These are phyloP conservation scores for Bretschneidera sinensis DNA, from an alignment of 345 rosid species.

Conservation along the genomic window DNA sequence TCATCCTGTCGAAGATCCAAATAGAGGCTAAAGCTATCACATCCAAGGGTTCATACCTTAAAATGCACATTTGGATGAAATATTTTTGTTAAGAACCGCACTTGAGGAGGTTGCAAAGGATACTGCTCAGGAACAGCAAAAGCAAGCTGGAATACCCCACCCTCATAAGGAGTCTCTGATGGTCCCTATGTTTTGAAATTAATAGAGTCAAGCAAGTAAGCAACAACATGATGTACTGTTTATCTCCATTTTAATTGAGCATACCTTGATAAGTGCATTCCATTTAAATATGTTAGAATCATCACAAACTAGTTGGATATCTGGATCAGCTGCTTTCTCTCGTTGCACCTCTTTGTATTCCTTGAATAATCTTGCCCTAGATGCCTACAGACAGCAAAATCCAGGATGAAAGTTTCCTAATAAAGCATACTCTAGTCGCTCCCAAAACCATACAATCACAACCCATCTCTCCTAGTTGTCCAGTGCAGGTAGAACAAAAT, in stretches of 20 bases:
- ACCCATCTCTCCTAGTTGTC: neutral
- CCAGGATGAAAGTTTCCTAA: neutral
- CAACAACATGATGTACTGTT: neutral
- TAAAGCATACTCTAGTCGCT: neutral
- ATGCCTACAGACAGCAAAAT: conserved; percentile 40
- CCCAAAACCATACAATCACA: no score
- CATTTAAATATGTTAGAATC: conserved; percentile 96
- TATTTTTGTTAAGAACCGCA: conserved; percentile 90
- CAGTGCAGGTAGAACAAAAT: neutral
- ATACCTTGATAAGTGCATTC: conserved; percentile 97
- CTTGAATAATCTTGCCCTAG: conserved; percentile 93
- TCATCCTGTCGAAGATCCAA: neutral
- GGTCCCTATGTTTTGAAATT: conserved; percentile 56
- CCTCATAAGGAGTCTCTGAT: conserved; percentile 96
- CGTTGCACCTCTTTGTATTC: conserved; percentile 97
- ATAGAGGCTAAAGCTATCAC: neutral
- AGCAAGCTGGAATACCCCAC: conserved; percentile 94
- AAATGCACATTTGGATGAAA: conserved; percentile 99
- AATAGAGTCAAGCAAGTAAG: conserved; percentile 11
- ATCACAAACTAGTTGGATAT: conserved; percentile 88
- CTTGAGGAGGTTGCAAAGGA: conserved; percentile 99
- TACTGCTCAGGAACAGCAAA: conserved; percentile 95
- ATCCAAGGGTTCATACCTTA: conserved; percentile 44
- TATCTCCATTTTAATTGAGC: conserved; percentile 1
- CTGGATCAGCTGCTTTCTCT: conserved; percentile 91